Conservation (phyloP, 441 rosid genomes). For the Macaranga tanarius region DNA sequence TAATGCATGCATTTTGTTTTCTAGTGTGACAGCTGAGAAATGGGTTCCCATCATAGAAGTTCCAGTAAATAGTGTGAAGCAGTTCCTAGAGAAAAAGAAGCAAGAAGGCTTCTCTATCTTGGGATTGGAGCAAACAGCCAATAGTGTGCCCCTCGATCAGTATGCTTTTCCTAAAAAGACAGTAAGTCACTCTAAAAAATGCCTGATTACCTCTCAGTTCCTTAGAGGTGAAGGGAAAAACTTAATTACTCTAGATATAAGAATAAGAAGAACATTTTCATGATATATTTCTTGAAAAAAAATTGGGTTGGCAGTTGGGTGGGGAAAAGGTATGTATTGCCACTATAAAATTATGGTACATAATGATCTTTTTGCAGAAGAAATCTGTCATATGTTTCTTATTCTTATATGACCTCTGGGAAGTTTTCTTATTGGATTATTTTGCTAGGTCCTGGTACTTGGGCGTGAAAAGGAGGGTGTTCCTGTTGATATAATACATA, state of each 20-base stretch:
- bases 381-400: neutral
- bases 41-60: slow-evolving; percentile 96
- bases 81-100: slow-evolving; percentile 81
- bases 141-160: slow-evolving; percentile 73
- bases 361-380: neutral
- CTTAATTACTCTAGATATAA: neutral
- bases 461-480: slow-evolving; percentile 96
- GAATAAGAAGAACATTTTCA: neutral
- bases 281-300: neutral
- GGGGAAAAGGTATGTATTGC: neutral
- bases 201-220: neutral
- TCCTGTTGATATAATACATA: slow-evolving; percentile 89
- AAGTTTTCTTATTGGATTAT: slow-evolving; percentile 14
- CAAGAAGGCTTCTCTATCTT: slow-evolving; percentile 84
- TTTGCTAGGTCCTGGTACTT: slow-evolving; percentile 78
- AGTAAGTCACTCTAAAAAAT: slow-evolving; percentile 41
- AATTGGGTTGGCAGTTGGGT: neutral
- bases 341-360: neutral
- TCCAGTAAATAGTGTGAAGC: slow-evolving; percentile 71
- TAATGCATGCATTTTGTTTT: slow-evolving; percentile 27
- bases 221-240: neutral
- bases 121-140: slow-evolving; percentile 97
- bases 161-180: slow-evolving; percentile 70
- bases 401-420: neutral
- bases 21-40: slow-evolving; percentile 94